phyloP scores from a whole-genome alignment of 2,329 filamentous ascomycete genomes.

The Cytospora chrysosperma region DNA sequence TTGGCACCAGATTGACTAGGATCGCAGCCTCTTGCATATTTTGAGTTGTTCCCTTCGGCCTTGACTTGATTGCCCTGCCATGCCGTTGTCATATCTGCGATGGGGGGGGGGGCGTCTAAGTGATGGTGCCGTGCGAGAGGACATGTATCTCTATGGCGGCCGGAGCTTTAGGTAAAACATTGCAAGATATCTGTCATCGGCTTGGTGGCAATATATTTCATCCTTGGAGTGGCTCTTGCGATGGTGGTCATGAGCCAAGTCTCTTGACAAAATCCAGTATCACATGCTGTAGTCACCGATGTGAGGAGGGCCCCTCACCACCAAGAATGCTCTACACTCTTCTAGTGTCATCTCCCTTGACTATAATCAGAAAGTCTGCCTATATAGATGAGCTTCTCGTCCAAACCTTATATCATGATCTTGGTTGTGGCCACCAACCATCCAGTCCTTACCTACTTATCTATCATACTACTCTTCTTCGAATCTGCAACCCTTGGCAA shows the following conservation, averaged over 20 bases:
- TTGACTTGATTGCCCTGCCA: conserved; percentile 12
- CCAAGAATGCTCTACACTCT: conserved; percentile 1
- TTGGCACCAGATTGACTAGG: neutral
- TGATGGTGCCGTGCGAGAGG: neutral
- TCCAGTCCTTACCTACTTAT: neutral
- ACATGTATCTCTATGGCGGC: neutral
- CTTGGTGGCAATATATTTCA: conserved; percentile 10
- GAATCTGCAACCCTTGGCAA: neutral
- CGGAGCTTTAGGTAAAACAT: neutral
- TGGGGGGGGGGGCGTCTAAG: neutral
- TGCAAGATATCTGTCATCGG: neutral
- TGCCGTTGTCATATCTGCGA: neutral
- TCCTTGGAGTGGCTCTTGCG: neutral
- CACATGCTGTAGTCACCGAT: conserved; percentile 24
- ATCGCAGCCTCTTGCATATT: neutral
- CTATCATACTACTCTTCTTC: neutral
- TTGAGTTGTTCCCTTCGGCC: conserved; percentile 12
- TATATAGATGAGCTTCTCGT: conserved; percentile 10
- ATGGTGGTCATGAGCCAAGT: conserved; percentile 19
- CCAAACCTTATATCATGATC: neutral
- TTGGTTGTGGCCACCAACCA: neutral
- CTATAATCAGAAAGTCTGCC: neutral
- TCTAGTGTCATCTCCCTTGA: conserved; percentile 18
- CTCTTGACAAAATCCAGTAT: conserved; percentile 13
- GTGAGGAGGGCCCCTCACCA: conserved; percentile 6